Conservation (phyloP, 805 yeast genomes). For the Hanseniaspora valbyensis region DNA sequence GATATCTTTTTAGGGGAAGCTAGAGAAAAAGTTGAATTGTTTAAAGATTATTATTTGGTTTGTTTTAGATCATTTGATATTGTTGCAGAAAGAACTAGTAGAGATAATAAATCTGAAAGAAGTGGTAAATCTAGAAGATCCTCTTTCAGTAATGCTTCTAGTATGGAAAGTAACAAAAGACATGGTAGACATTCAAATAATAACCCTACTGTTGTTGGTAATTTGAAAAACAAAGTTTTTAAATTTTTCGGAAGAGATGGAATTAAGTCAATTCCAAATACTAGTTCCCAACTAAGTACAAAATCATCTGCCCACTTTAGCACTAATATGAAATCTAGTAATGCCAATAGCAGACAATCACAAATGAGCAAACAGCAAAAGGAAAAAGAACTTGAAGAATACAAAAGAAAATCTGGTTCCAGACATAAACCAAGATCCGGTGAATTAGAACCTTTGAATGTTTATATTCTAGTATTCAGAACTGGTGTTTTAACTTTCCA, state of each 20-base stretch:
- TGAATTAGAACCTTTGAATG: slow-evolving; percentile 78
- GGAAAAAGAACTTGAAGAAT: slow-evolving; percentile 30
- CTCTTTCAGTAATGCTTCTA: slow-evolving; percentile 6
- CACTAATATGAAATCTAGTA: neutral
- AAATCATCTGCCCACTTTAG: neutral
- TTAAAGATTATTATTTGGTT: slow-evolving; percentile 79
- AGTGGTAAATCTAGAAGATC: slow-evolving; percentile 13
- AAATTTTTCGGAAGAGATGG: slow-evolving; percentile 1
- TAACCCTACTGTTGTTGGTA: neutral
- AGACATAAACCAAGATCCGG: slow-evolving; percentile 35
- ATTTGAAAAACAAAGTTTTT: slow-evolving; percentile 5
- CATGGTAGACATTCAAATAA: neutral
- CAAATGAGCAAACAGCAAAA: slow-evolving; percentile 23
- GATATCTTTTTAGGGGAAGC: slow-evolving; percentile 90
- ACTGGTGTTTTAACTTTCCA: slow-evolving; percentile 90
- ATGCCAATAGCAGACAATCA: slow-evolving; percentile 13
- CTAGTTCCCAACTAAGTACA: neutral
- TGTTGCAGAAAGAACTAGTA: slow-evolving; percentile 47
- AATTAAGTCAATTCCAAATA: neutral
- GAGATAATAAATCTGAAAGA: slow-evolving; percentile 12
- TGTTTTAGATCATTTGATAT: slow-evolving; percentile 81
- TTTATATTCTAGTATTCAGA: slow-evolving; percentile 83
- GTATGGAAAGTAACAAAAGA: slow-evolving; percentile 1
- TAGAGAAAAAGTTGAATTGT: slow-evolving; percentile 87
- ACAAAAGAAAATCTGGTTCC: slow-evolving; percentile 36